Conservation (phyloP, 1,284 basidiomycete genomes). For the Ustilago xerochloae region DNA sequence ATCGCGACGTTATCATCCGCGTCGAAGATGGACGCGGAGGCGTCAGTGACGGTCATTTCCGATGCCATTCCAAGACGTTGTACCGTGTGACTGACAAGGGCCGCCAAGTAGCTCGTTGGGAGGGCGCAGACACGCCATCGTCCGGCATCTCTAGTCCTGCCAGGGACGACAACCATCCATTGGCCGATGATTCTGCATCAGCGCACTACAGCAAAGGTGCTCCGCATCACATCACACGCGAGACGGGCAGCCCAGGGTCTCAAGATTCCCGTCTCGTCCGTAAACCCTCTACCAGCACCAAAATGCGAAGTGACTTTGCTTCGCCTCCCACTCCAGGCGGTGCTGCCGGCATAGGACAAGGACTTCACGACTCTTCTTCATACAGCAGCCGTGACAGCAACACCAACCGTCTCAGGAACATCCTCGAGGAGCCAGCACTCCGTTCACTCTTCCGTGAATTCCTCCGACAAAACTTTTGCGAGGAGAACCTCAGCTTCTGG, state of each 20-base stretch:
- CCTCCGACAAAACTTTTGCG: conserved; percentile 92
- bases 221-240: conserved; percentile 8
- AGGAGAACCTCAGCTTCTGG: conserved; percentile 98
- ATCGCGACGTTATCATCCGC: conserved; percentile 52
- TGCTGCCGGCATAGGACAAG: conserved; percentile 28
- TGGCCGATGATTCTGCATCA: conserved; percentile 10
- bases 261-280: conserved; percentile 77
- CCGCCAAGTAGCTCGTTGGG: conserved; percentile 81
- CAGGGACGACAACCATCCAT: conserved; percentile 12
- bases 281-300: conserved; percentile 76
- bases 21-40: conserved; percentile 56
- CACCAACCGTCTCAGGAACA: conserved; percentile 89
- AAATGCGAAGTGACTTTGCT: conserved; percentile 71
- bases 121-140: conserved; percentile 17
- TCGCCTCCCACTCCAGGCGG: conserved; percentile 2
- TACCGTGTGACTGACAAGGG: conserved; percentile 95
- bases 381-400: conserved; percentile 75
- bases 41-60: conserved; percentile 77
- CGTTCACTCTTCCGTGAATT: conserved; percentile 93
- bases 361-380: conserved; percentile 42
- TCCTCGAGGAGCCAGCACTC: conserved; percentile 90
- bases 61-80: conserved; percentile 90
- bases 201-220: not conserved
- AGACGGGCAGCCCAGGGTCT: conserved; percentile 31
- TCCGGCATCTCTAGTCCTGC: conserved; percentile 18